Conservation (phyloP, 768 basidiomycete species). For the Boletus coccyginus region DNA sequence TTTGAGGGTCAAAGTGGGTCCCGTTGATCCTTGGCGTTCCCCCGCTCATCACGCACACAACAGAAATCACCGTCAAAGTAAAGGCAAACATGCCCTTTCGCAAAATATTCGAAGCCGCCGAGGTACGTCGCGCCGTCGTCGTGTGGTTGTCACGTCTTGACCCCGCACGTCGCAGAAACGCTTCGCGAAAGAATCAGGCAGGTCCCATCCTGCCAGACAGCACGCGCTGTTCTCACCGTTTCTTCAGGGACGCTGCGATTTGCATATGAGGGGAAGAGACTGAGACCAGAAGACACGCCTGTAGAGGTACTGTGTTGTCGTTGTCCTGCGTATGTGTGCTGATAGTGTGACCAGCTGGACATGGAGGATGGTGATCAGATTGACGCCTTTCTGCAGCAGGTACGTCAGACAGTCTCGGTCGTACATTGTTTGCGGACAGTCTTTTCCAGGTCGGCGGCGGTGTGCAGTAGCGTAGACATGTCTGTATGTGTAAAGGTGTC, state of each 20-base stretch:
- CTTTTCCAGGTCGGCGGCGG: slow-evolving; percentile 23
- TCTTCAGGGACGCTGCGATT: slow-evolving; percentile 62
- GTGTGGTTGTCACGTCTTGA: background rate
- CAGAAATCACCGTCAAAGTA: slow-evolving; percentile 68
- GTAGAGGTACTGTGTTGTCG: slow-evolving; percentile 39
- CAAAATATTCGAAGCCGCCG: slow-evolving; percentile 66
- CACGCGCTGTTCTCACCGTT: background rate
- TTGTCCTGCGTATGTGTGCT: background rate
- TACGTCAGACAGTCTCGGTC: slow-evolving; percentile 23
- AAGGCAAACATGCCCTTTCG: slow-evolving; percentile 59
- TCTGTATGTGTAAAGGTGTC: no score
- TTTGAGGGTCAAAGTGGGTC: slow-evolving; percentile 54
- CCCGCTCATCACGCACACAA: slow-evolving; percentile 23
- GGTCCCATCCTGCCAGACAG: slow-evolving; percentile 6
- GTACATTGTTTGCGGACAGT: background rate
- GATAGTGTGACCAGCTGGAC: slow-evolving; percentile 34
- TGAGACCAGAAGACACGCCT: slow-evolving; percentile 51
- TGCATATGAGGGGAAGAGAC: slow-evolving; percentile 50
- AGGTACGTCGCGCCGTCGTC: slow-evolving; percentile 40
- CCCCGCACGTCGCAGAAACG: slow-evolving; percentile 41
- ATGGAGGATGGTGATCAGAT: slow-evolving; percentile 67
- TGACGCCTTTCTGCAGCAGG: slow-evolving; percentile 59
- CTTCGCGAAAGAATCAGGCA: slow-evolving; percentile 56
- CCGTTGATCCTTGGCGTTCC: background rate
- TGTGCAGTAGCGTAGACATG: no score